phyloP scores from a whole-genome alignment of 495 filamentous ascomycete species.

The Annulohypoxylon stygium region DNA sequence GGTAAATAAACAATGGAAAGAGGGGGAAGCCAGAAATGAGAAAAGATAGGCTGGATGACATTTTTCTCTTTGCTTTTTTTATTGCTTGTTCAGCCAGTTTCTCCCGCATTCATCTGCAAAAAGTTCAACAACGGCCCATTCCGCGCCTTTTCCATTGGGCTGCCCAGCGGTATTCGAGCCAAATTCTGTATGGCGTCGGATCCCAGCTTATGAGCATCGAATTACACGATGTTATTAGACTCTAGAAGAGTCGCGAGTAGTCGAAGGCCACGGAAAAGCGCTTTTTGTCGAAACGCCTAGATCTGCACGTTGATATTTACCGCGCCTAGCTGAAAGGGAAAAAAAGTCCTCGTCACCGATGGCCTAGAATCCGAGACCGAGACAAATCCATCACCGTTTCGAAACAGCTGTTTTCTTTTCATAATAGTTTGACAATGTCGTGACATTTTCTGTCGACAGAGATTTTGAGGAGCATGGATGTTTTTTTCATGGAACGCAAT shows the following conservation, averaged over 20 bases:
- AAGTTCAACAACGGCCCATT: constrained; percentile 21
- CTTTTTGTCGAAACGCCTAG: constrained; percentile 20
- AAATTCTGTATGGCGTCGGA: constrained; percentile 44
- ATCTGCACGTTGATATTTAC: constrained; percentile 25
- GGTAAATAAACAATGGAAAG: constrained; percentile 21
- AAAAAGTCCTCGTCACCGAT: constrained; percentile 10
- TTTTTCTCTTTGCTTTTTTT: constrained; percentile 11
- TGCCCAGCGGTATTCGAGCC: constrained; percentile 37
- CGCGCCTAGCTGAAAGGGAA: constrained; percentile 16
- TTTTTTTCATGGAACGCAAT: constrained; percentile 31
- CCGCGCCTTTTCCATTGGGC: constrained; percentile 30
- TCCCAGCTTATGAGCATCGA: constrained; percentile 38
- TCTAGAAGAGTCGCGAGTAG: constrained; percentile 12
- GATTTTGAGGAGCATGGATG: constrained; percentile 39
- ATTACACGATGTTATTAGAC: constrained; percentile 36
- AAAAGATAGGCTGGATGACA: constrained; percentile 10
- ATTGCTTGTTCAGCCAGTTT: constrained; percentile 27
- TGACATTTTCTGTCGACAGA: constrained; percentile 30
- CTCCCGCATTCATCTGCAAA: constrained; percentile 28
- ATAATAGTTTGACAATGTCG: constrained; percentile 36
- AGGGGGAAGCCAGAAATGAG: constrained; percentile 15
- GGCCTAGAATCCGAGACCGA: constrained; percentile 27
- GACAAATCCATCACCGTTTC: constrained; percentile 18
- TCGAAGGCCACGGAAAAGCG: constrained; percentile 31
- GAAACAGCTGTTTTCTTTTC: constrained; percentile 21